Evolutionary conservation across 1,139 yeast species (phyloP).

Genomic region (Geotrichum carabidarum): DNA sequence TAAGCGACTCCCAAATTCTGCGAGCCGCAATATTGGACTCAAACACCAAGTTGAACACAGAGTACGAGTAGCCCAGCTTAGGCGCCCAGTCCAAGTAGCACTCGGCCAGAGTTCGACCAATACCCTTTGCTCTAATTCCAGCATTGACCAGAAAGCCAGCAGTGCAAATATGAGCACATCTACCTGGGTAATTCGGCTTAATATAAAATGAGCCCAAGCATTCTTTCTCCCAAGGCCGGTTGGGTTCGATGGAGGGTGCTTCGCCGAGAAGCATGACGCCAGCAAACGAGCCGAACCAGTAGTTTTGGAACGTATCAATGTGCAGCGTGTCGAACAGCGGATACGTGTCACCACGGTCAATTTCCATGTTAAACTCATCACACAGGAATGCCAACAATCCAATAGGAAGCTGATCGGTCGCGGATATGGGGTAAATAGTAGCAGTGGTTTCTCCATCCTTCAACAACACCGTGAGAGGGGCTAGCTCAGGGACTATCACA

Average conservation of each 20-base stretch:
- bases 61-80: constrained; percentile 74
- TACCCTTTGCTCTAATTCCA: constrained; percentile 88
- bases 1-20: constrained; percentile 70
- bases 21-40: constrained; percentile 83
- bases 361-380: constrained; percentile 91
- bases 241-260: constrained; percentile 34
- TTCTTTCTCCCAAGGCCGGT: constrained; percentile 80
- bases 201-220: constrained; percentile 81
- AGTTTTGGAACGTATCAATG: constrained; percentile 65
- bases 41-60: constrained; percentile 79
- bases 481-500: constrained; percentile 32
- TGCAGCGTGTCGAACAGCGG: constrained; percentile 77
- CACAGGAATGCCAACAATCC: constrained; percentile 75
- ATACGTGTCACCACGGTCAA: constrained; percentile 80
- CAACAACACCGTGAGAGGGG: constrained; percentile 61
- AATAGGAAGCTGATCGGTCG: constrained; percentile 59
- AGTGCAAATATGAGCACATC: constrained; percentile 90
- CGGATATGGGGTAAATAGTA: constrained; percentile 79
- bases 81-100: constrained; percentile 91
- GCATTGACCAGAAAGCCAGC: constrained; percentile 87
- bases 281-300: constrained; percentile 85
- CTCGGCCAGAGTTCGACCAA: constrained; percentile 78
- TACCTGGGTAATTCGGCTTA: constrained; percentile 87
- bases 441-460: constrained; percentile 91
- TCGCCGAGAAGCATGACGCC: constrained; percentile 72